phyloP scores from a whole-genome alignment of 1,284 basidiomycete species.

The Ustilago trichophora region DNA sequence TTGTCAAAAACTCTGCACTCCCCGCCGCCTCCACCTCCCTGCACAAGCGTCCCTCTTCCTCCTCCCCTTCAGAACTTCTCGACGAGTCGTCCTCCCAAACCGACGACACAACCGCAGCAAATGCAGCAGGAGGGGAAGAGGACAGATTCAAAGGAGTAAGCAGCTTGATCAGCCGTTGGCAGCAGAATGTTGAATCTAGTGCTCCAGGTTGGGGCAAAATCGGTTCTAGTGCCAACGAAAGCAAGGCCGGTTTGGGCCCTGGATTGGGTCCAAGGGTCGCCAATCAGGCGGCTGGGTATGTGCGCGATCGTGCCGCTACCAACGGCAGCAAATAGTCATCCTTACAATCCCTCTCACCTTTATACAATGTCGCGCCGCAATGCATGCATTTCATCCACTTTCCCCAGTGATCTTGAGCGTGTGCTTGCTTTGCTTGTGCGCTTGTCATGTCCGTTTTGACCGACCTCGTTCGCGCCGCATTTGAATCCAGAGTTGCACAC shows the following conservation, averaged over 20 bases:
- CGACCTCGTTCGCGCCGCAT: no score
- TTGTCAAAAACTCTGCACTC: slow-evolving; percentile 20
- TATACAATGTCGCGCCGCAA: no score
- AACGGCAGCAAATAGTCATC: not conserved
- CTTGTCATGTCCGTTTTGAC: no score
- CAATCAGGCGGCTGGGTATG: slow-evolving; percentile 8
- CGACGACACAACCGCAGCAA: no score
- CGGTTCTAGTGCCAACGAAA: slow-evolving; percentile 4
- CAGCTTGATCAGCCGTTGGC: slow-evolving; percentile 40
- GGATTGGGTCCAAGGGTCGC: slow-evolving; percentile 12
- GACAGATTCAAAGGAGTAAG: slow-evolving; percentile 46
- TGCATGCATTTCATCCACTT: no score
- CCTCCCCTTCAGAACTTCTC: no score
- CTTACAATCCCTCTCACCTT: no score
- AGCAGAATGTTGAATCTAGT: slow-evolving; percentile 41
- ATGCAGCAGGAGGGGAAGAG: not conserved
- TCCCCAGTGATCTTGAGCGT: no score
- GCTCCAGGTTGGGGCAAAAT: slow-evolving; percentile 53
- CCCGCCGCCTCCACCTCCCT: slow-evolving; percentile 12
- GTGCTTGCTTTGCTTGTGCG: no score
- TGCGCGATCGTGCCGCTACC: slow-evolving; percentile 1
- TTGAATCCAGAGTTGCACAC: no score
- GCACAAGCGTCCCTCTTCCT: not conserved
- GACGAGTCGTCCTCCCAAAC: no score
- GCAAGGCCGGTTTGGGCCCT: not conserved